Conservation (phyloP, 2,329 filamentous ascomycete species). For the Scytalidium lignicola region DNA sequence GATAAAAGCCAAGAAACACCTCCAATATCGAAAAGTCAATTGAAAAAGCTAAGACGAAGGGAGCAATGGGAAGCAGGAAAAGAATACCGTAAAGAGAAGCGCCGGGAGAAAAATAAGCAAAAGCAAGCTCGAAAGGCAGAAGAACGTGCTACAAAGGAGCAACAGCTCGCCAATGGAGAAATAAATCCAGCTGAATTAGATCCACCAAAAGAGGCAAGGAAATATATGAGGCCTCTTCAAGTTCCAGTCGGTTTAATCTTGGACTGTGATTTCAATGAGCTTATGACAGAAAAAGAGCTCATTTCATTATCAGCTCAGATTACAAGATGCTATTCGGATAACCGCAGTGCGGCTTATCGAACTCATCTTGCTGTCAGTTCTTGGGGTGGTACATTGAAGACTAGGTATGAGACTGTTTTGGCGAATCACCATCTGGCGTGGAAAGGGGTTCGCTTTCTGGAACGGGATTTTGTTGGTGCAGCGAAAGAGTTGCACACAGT, state of each 20-base stretch:
- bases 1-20: conserved; percentile 6
- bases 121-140: conserved; percentile 45
- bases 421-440: conserved; percentile 68
- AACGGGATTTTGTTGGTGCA: conserved; percentile 68
- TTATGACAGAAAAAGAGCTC: conserved; percentile 83
- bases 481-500: conserved; percentile 58
- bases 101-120: conserved; percentile 48
- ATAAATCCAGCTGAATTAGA: conserved; percentile 13
- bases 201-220: conserved; percentile 6
- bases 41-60: conserved; percentile 70
- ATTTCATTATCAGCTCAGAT: conserved; percentile 80
- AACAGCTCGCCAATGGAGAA: conserved; percentile 28
- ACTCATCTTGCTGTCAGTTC: conserved; percentile 72
- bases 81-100: conserved; percentile 48
- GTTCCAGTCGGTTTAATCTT: conserved; percentile 78
- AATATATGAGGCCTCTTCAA: conserved; percentile 34
- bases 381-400: conserved; percentile 69
- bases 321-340: conserved; percentile 85
- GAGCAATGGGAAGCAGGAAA: conserved; percentile 72
- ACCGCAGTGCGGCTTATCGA: conserved; percentile 61
- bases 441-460: conserved; percentile 70
- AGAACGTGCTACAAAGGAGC: conserved; percentile 38
- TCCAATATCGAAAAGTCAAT: conserved; percentile 73
- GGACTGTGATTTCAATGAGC: conserved; percentile 86
- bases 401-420: conserved; percentile 75